These are phyloP conservation scores for Fraxinus platypoda DNA, from an alignment of 305 asterid genomes.

Conservation along the genomic window DNA sequence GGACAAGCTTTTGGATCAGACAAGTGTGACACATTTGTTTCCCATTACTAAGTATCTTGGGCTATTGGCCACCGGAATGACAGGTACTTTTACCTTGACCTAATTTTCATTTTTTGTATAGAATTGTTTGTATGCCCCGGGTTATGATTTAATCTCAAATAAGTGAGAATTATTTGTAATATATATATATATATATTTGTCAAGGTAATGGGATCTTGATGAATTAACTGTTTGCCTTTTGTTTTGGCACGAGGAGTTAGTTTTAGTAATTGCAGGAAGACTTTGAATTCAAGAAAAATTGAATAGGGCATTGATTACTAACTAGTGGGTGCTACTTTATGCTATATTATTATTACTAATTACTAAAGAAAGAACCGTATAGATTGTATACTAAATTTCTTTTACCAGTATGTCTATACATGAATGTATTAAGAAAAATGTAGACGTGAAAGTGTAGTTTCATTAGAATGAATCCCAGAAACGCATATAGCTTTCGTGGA, in stretches of 20 bases:
- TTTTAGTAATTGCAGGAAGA: background rate
- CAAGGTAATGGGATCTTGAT: background rate
- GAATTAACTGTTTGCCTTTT: background rate
- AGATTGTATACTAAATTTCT: background rate
- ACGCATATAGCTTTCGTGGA: background rate
- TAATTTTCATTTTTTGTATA: background rate
- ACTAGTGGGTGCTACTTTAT: background rate
- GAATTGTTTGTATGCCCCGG: background rate
- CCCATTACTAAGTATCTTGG: constrained; percentile 81
- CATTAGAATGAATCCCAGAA: background rate
- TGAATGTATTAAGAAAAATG: background rate
- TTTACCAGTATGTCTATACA: background rate
- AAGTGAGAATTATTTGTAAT: background rate
- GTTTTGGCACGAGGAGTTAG: background rate
- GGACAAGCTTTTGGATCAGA: constrained; percentile 96
- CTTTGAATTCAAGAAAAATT: background rate
- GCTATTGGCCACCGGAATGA: constrained; percentile 89
- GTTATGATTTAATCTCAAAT: background rate
- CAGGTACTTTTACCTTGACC: constrained; percentile 44
- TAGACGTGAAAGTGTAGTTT: background rate
- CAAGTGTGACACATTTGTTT: constrained; percentile 86
- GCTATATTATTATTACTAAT: background rate
- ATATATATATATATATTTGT: background rate
- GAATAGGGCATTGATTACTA: background rate
- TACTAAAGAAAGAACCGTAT: background rate